Evolutionary conservation across 2,329 filamentous ascomycete species (phyloP), one percentile per base, ranked within the genome.

Genomic region (Cadophora luteo-olivacea): DNA sequence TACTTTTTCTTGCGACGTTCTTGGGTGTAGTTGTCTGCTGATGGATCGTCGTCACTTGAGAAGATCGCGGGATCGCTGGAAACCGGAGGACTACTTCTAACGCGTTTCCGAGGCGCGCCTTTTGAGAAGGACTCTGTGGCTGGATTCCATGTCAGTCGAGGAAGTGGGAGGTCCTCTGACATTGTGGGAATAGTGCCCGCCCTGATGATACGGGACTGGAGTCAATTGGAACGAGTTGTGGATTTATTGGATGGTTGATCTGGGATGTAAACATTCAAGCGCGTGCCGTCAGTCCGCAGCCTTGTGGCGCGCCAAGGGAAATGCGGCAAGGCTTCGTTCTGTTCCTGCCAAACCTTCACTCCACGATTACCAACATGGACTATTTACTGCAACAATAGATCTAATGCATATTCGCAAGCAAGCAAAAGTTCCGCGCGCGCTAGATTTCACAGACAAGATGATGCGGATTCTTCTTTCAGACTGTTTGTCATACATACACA

Each of bases 61-160:
- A 93, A 93, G 32, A 92, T 78, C 61, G 88, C 85, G 3, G 90
- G 89, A 74, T 93, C 91, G 75, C 91, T 92, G 24, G 89, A 92
- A 71, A 85, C 80, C 48, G 81, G 72, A 58, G 75, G 75, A 36
- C 72, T 73, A 76, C 77, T 70, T 70, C 79, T 78, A 41, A 77
- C 75, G 69, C 82, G 82, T 77, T 84, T 84, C 68, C 80, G 76
- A n/a, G 78, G 45, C 25, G 67, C 61, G 58, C 63, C 68, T 45
- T 68, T 69, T 6, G 71, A 67, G 36, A 72, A 73, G 2, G 70
- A 64, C 32, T 70, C 61, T 22, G 68, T 72, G 11, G 51, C 33
- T 25, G 72, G 54, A 67, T 74, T 64, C 71, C 72, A 73, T 7
- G 68, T 33, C 60, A 71, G 62, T 45, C 55, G 68, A 29, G 71